Evolutionary conservation across 805 yeast genomes (phyloP), one percentile per base, ranked within the genome.

Genomic region (Torulaspora microellipsoides): DNA sequence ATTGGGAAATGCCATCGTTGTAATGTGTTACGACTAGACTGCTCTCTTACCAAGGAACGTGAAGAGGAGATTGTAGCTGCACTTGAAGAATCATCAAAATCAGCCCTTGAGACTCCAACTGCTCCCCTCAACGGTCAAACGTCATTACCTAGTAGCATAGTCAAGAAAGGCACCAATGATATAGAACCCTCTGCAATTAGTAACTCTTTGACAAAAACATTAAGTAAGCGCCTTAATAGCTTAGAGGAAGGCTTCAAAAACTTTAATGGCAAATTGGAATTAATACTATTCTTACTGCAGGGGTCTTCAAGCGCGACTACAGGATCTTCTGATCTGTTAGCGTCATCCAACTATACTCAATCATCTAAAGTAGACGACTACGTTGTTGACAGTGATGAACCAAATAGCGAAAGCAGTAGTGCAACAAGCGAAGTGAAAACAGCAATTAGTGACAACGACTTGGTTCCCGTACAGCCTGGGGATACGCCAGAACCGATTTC

Each of bases 1-100:
- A 54, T 58, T 10, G 69, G 68, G 4, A 70, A 70, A 48, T 79
- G 84, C 51, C 76, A 75, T 43, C 64, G 83, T 25, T 79, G 85
- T 49, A 64, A 60, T 34, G 68, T 77, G 25, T 53, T 78, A 31
- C 59, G 71, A 34, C 52, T 77, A 8, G 68, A 65, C 0, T 79
- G 85, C 48, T 75, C 81, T 0, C 52, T 78, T 33, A 65, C 75
- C 2, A 48, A 47, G 15, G 66, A 59, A 43, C 53, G 58, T 33
- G 54, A 51, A 12, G 55, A 55, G 5, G 63, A 64, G 42, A 56
- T 58, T 12, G 29, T 47, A 8, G 51, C 53, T 1, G 56, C 59
- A 4, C 46, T 53, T 13, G 57, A 56, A n/a, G 45, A 45, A n/a
- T 36, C 50, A 2, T 44, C 55, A 6, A 45, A 40, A 31, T 34